Base-by-base conservation (phyloP, 106 monocot genomes). In the Narthecium ossifragum region DNA sequence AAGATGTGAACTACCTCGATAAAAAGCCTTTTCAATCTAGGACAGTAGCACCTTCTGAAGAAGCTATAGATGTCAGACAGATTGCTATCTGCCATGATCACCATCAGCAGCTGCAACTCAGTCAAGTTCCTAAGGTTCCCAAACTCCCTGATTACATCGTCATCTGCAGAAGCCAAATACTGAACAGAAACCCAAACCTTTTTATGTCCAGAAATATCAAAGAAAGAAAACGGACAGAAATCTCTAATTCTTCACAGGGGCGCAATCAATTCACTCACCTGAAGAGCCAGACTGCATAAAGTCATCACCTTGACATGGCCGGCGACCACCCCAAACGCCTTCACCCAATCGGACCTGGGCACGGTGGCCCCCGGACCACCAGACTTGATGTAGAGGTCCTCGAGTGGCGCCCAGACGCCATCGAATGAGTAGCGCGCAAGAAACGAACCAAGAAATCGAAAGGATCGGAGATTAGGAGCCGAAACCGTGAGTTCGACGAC, bases 231-330 rank as follows among this genome's bases (percentile, higher is more conserved):
- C n/a, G n/a, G n/a, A n/a, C n/a, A n/a, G n/a, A n/a, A n/a, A n/a
- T n/a, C n/a, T n/a, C n/a, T n/a, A n/a, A n/a, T n/a, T n/a, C n/a
- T n/a, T n/a, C n/a, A n/a, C n/a, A n/a, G n/a, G n/a, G n/a, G n/a
- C n/a, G n/a, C n/a, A n/a, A n/a, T n/a, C n/a, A n/a, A n/a, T 8
- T 39, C 50, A 51, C 20, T 51, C 21, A 51, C 50, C 50, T 51
- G 50, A 3, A 51, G 50, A 22, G 18, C 21, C 3, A 51, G 5
- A 25, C 50, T 51, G 50, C 50, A 51, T 20, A 51, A 22, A 22
- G 50, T 51, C 9, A 51, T 2, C 9, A 25, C 50, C 2, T 22
- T 51, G 26, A 51, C 50, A 51, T 25, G 50, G 21, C 26, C 50
- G 26, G 50, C 26, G 21, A 21, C 21, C 13, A 20, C 21, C 4